phyloP scores from a whole-genome alignment of 495 filamentous ascomycete genomes.

The Annulohypoxylon bovei region DNA sequence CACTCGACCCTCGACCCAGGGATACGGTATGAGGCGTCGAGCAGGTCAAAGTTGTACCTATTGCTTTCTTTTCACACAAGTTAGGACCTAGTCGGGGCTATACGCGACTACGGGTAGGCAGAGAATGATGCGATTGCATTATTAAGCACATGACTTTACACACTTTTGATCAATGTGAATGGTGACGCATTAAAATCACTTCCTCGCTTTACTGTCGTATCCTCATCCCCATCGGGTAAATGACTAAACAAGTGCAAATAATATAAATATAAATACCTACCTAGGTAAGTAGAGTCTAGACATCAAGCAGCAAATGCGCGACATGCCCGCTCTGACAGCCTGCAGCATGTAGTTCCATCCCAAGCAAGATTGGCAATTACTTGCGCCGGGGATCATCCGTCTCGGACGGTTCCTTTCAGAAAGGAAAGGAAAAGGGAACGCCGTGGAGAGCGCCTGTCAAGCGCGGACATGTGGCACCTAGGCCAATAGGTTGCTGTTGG shows the following conservation, averaged over 20 bases:
- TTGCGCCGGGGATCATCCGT: slow-evolving; percentile 7
- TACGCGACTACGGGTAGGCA: background rate
- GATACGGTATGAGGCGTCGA: background rate
- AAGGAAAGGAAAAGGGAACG: background rate
- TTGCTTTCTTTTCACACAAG: background rate
- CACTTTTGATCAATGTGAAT: background rate
- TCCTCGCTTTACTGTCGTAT: background rate
- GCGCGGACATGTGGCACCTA: slow-evolving; percentile 37
- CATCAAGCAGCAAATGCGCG: slow-evolving; percentile 10
- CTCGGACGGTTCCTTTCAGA: background rate
- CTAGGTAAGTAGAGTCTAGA: background rate
- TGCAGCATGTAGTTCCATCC: background rate
- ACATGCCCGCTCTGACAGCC: slow-evolving; percentile 9
- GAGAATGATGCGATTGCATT: background rate
- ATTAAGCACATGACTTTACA: background rate
- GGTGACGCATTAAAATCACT: background rate
- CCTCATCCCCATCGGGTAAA: background rate
- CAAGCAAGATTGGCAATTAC: slow-evolving; percentile 16
- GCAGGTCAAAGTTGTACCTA: background rate
- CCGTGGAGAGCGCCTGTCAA: slow-evolving; percentile 23
- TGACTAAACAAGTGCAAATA: background rate
- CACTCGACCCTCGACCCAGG: background rate
- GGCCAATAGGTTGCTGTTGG: slow-evolving; percentile 20
- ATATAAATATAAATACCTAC: background rate
- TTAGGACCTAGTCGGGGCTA: background rate